Percentiles rank a stretch among this genome's conserved stretches.
Evolutionary conservation across 768 basidiomycete species (phyloP).

Genomic region (Pluteus cervinus): DNA sequence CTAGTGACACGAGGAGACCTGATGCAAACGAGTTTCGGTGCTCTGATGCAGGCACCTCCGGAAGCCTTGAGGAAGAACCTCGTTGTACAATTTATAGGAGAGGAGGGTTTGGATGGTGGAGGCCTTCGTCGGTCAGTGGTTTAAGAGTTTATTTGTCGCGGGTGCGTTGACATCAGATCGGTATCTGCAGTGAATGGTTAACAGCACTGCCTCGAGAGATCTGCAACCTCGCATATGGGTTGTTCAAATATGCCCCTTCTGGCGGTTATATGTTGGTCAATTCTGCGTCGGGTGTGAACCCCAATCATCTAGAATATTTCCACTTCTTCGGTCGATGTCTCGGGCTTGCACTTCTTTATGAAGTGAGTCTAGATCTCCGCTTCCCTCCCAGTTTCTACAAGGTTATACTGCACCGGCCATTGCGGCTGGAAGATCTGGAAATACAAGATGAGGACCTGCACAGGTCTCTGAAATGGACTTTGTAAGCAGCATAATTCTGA

Average conservation of each 20-base stretch:
- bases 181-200: conserved; percentile 80
- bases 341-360: no score
- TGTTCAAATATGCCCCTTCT: conserved; percentile 75
- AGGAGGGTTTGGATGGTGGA: conserved; percentile 76
- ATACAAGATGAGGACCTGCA: no score
- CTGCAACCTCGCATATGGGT: conserved; percentile 77
- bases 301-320: conserved; percentile 75
- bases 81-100: conserved; percentile 73
- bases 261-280: conserved; percentile 82
- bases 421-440: no score
- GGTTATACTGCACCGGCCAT: no score
- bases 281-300: conserved; percentile 68
- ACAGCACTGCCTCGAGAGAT: conserved; percentile 80
- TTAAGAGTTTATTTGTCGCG: neutral
- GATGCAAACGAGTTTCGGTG: conserved; percentile 81
- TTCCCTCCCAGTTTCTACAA: no score
- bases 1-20: conserved; percentile 77
- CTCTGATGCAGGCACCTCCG: conserved; percentile 76
- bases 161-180: conserved; percentile 6
- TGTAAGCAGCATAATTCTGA: no score
- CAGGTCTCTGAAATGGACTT: no score
- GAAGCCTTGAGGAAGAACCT: conserved; percentile 65
- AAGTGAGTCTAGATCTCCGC: no score
- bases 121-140: conserved; percentile 61
- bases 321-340: conserved; percentile 74